Evolutionary conservation across 345 rosid species (phyloP), one percentile per base, ranked within the genome.

Genomic region (Linum trigynum): DNA sequence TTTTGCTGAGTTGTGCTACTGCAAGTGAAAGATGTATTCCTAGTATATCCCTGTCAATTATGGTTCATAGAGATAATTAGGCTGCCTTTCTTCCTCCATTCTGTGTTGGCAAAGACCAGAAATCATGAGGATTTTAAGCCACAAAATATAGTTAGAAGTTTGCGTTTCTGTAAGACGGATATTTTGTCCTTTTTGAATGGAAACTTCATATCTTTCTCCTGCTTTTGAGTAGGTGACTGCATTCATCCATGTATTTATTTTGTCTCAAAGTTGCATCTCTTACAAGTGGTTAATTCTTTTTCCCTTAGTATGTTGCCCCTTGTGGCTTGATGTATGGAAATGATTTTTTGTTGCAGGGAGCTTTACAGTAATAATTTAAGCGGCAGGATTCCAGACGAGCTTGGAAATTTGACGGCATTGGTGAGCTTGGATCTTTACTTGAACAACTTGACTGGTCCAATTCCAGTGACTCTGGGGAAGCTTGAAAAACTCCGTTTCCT

Each of bases 401-500:
- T 89, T 70, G 96, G 96, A 57, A 89, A 85, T 73, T 76, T 89
- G 86, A 75, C 85, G 42, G 78, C 72, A 74, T 72, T 89, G 84
- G 96, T 89, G 81, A 86, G 94, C 94, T 83, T 89, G 96, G 96
- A 89, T 85, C 91, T 89, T 80, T 89, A 82, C 87, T 71, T 81
- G 82, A 89, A 89, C 82, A 57, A 15, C 1, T 79, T 89, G 76
- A 69, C 1, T 63, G 94, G 94, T 41, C 67, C 32, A 15, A 85
- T 89, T 66, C 96, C 96, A 68, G 23, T 55, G 56, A 77, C 91
- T 32, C 74, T 89, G 77, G 79, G 81, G 63, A 74, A 75, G 70
- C 91, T 89, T 63, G 5, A 68, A 70, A 89, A 74, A 75, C 84
- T 89, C 42, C 81, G 94, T 3, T 85, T 86, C 82, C 68, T 89